phyloP scores from a whole-genome alignment of 805 yeast genomes.

The Kodamaea kaohsiungensis region DNA sequence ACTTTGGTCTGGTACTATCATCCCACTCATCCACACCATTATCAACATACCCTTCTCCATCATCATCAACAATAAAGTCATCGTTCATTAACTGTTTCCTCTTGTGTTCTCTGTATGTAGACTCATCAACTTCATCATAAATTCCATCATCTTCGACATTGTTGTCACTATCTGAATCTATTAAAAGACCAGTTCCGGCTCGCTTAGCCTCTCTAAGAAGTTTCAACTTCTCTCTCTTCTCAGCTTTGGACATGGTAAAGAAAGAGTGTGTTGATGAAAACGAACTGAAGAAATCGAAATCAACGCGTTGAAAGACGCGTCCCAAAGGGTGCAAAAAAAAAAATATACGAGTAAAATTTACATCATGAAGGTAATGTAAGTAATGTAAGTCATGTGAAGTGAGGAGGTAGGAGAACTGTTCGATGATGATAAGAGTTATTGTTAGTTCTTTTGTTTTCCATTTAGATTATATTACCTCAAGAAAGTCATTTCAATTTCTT shows the following conservation, averaged over 20 bases:
- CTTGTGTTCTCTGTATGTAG: slow-evolving; percentile 70
- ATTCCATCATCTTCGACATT: slow-evolving; percentile 45
- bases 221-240: slow-evolving; percentile 52
- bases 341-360: no score
- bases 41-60: slow-evolving; percentile 92
- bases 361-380: no score
- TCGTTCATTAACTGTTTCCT: slow-evolving; percentile 81
- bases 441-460: no score
- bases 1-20: slow-evolving; percentile 46
- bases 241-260: slow-evolving; percentile 28
- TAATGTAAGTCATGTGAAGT: no score
- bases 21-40: slow-evolving; percentile 94
- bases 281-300: not conserved
- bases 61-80: slow-evolving; percentile 92
- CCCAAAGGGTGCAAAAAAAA: slow-evolving; percentile 1
- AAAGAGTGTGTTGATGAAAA: not conserved
- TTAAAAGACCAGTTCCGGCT: slow-evolving; percentile 50
- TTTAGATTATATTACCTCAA: no score
- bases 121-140: slow-evolving; percentile 88
- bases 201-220: slow-evolving; percentile 65
- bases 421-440: no score
- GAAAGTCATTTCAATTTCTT: no score
- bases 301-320: slow-evolving; percentile 8
- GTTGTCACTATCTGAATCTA: slow-evolving; percentile 43
- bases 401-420: no score